Conservation (phyloP, 1,284 basidiomycete species). For the Marasmius tenuissimus region DNA sequence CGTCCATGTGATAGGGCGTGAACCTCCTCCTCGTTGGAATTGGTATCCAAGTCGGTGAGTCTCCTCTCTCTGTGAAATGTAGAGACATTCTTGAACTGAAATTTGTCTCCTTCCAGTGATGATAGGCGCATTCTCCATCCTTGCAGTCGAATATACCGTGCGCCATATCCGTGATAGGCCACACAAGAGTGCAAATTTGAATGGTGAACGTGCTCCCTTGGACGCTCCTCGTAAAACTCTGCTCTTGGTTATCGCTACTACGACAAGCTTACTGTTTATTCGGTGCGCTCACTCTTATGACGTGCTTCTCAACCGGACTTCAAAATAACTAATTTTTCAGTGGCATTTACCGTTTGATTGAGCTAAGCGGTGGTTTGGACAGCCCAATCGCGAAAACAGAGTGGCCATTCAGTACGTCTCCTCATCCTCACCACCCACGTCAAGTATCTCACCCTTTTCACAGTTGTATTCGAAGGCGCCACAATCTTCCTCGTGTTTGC, state of each 20-base stretch:
- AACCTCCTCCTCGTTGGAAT: slow-evolving; percentile 40
- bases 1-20: slow-evolving; percentile 13
- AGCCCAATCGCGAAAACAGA: slow-evolving; percentile 5
- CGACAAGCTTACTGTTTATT: slow-evolving; percentile 4
- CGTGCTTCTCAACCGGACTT: neutral
- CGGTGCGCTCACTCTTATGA: neutral
- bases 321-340: neutral
- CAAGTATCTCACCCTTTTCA: neutral
- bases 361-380: slow-evolving; percentile 8
- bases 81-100: neutral
- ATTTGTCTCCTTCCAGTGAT: neutral
- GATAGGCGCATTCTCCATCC: neutral
- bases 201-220: neutral
- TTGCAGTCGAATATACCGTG: neutral
- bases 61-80: neutral
- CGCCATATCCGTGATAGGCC: neutral
- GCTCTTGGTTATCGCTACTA: neutral
- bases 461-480: slow-evolving; percentile 8
- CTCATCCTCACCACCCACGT: neutral
- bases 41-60: slow-evolving; percentile 17
- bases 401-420: slow-evolving; percentile 9
- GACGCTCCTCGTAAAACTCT: neutral
- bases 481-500: slow-evolving; percentile 6
- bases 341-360: slow-evolving; percentile 8
- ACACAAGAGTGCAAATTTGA: neutral